Evolutionary conservation across 2,329 filamentous ascomycete genomes (phyloP), one percentile per base, ranked within the genome.

Genomic region (Sclerotinia trifoliorum): DNA sequence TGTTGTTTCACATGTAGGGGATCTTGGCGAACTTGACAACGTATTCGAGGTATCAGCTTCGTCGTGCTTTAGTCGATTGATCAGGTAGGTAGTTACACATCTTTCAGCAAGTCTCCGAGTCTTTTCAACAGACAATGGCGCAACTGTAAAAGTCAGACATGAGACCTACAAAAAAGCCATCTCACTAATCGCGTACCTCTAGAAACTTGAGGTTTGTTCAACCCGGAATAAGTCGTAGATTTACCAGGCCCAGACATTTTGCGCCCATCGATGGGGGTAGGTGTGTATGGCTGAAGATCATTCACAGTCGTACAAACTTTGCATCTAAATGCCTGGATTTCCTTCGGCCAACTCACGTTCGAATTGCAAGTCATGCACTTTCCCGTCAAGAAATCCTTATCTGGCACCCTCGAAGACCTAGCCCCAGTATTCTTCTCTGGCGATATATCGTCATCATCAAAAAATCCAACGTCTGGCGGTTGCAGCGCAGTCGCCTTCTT

Each of bases 301-400:
- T 96, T 96, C 76, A 97, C 88, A 24, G 91, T 95, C 74, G 91
- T 81, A 78, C 93, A 97, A 66, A 92, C 90, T 54, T 91, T 90
- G 78, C 93, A 97, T 73, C 92, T 86, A 78, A 95, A 96, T 49
- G 90, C 86, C 48, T 85, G 85, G 70, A 93, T 80, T 65, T 89
- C 86, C 70, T 84, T 86, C 2, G 92, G 92, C 89, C 93, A 96
- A 68, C 90, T 85, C 72, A 96, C 89, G 67, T 88, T 86, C 66
- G 90, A 90, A 74, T 90, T 91, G 78, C 93, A 97, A 46, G 93
- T 94, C 86, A 94, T 93, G 78, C 93, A 97, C 74, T 87, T 88
- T 29, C 92, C 90, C 44, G 87, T 89, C 39, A 83, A 82, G 75
- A 90, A 86, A 73, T 92, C 87, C 73, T 84, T 86, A 71, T 83